Conservation (phyloP, 1,139 yeast species). For the Entelexis paramagnoliae region DNA sequence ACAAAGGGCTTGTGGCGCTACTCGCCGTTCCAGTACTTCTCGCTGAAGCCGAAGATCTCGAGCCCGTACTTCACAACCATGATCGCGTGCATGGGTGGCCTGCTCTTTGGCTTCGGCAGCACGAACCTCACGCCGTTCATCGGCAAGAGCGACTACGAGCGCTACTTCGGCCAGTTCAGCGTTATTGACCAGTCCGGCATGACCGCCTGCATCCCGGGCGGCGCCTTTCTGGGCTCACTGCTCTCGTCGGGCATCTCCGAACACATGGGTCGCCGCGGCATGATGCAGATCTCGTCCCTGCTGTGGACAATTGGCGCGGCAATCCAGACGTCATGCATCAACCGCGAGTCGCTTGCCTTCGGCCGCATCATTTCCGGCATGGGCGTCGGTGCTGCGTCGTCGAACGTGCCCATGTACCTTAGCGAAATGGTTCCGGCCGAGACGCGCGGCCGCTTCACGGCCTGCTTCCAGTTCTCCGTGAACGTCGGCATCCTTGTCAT, state of each 20-base stretch:
- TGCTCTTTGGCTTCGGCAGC: slow-evolving; percentile 90
- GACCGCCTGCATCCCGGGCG: slow-evolving; percentile 87
- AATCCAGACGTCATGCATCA: slow-evolving; percentile 64
- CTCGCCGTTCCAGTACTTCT: slow-evolving; percentile 18
- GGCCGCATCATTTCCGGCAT: slow-evolving; percentile 60
- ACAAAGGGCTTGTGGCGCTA: slow-evolving; percentile 11
- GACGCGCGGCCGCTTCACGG: slow-evolving; percentile 48
- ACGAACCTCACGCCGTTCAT: slow-evolving; percentile 84
- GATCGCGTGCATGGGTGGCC: slow-evolving; percentile 79
- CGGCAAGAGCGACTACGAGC: slow-evolving; percentile 52
- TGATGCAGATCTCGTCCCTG: slow-evolving; percentile 62
- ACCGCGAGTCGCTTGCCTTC: slow-evolving; percentile 58
- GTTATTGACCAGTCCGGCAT: slow-evolving; percentile 65
- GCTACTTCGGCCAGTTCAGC: slow-evolving; percentile 31
- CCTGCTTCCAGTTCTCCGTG: slow-evolving; percentile 44
- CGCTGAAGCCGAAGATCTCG: slow-evolving; percentile 25
- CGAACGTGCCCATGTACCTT: slow-evolving; percentile 63
- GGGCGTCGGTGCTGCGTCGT: slow-evolving; percentile 62
- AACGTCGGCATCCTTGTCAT: slow-evolving; percentile 43
- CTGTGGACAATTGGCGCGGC: slow-evolving; percentile 78
- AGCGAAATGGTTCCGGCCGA: slow-evolving; percentile 62
- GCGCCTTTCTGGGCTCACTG: slow-evolving; percentile 50
- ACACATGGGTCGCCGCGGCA: slow-evolving; percentile 62
- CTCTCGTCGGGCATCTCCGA: slow-evolving; percentile 45
- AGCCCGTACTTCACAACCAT: slow-evolving; percentile 34